phyloP scores from a whole-genome alignment of 805 yeast genomes.

The Yarrowia porcina region DNA sequence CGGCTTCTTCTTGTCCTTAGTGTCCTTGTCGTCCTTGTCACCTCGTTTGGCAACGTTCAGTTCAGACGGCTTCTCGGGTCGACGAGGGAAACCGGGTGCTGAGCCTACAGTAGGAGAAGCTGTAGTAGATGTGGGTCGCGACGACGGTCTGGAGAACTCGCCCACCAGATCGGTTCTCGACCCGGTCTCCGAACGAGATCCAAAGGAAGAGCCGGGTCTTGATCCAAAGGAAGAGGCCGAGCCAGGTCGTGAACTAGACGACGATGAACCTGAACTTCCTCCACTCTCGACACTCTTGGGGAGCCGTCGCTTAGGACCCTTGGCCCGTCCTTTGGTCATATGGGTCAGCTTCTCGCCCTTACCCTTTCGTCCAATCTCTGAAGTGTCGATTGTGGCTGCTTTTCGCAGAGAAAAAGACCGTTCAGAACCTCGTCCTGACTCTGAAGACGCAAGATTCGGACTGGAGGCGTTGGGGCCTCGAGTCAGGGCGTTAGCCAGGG shows the following conservation, averaged over 20 bases:
- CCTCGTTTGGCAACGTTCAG: slow-evolving; percentile 19
- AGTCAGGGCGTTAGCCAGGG: background rate
- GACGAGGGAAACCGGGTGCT: background rate
- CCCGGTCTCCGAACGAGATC: background rate
- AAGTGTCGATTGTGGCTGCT: slow-evolving; percentile 31
- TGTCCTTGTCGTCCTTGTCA: background rate
- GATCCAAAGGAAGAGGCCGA: background rate
- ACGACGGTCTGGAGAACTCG: background rate
- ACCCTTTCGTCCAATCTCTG: slow-evolving; percentile 11
- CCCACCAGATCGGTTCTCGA: background rate
- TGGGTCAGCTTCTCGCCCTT: slow-evolving; percentile 33
- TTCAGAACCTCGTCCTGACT: background rate
- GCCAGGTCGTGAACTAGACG: no score
- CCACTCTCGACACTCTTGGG: slow-evolving; percentile 32
- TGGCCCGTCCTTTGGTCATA: slow-evolving; percentile 39
- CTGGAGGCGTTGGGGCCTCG: slow-evolving; percentile 8
- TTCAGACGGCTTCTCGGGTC: slow-evolving; percentile 11
- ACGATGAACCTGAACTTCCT: no score
- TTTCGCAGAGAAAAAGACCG: slow-evolving; percentile 25
- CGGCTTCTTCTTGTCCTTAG: slow-evolving; percentile 2
- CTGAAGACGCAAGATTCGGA: background rate
- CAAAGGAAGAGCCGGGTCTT: background rate
- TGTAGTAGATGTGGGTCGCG: background rate
- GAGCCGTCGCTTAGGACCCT: slow-evolving; percentile 43
- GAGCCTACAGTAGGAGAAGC: slow-evolving; percentile 1